Evolutionary conservation across 2,329 filamentous ascomycete species (phyloP).

Genomic region (Chrysosporium keratinophilum): DNA sequence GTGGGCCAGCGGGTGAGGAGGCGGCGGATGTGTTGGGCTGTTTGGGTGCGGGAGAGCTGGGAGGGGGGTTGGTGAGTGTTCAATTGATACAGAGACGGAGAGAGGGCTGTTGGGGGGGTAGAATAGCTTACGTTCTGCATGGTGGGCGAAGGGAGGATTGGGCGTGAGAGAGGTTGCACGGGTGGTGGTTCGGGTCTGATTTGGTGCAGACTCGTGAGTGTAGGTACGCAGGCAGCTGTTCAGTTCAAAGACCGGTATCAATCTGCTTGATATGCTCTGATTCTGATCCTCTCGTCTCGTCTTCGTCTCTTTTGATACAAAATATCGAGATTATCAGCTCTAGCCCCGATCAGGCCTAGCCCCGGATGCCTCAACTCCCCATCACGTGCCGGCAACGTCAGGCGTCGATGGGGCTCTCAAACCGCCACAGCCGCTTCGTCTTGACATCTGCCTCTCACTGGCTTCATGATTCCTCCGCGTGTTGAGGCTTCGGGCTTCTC

Average conservation of each 20-base stretch:
- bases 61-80: conserved; percentile 1
- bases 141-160: not conserved
- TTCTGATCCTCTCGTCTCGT: not conserved
- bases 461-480: too few relatives aligned
- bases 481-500: conserved; percentile 16
- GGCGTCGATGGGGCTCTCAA: not conserved
- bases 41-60: conserved; percentile 22
- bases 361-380: not conserved
- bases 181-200: too few relatives aligned
- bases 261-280: not conserved
- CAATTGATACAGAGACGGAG: not conserved
- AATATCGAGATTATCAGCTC: not conserved
- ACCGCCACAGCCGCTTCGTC: not conserved
- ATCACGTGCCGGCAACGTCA: not conserved
- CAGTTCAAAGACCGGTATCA: not conserved
- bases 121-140: conserved; percentile 8
- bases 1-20: conserved; percentile 37
- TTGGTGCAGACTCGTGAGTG: too few relatives aligned
- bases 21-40: conserved; percentile 31
- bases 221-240: not conserved
- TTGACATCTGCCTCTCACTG: conserved; percentile 5
- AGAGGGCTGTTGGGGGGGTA: not conserved
- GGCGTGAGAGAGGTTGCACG: too few relatives aligned
- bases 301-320: not conserved
- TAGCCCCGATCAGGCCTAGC: not conserved